phyloP scores from a whole-genome alignment of 2,329 filamentous ascomycete genomes.

The Alternaria burnsii region DNA sequence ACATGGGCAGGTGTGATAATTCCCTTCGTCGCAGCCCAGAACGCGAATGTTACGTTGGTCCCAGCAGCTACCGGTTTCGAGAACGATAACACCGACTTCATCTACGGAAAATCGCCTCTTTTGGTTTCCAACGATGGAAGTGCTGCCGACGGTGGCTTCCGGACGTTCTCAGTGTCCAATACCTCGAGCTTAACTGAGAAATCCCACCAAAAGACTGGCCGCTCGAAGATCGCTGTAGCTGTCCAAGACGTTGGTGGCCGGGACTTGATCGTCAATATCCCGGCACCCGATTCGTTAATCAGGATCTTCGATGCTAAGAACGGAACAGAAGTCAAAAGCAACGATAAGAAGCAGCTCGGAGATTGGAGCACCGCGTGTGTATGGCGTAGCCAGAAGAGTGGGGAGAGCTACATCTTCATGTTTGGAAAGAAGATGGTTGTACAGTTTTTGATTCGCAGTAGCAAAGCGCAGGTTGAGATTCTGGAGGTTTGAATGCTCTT shows the following conservation, averaged over 20 bases:
- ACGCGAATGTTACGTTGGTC: slow-evolving; percentile 30
- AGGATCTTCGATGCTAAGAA: slow-evolving; percentile 34
- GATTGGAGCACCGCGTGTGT: slow-evolving; percentile 42
- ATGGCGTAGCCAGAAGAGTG: slow-evolving; percentile 39
- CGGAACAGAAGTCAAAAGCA: slow-evolving; percentile 23
- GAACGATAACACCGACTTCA: slow-evolving; percentile 39
- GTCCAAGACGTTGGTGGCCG: slow-evolving; percentile 34
- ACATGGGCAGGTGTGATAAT: slow-evolving; percentile 17
- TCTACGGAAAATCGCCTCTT: slow-evolving; percentile 31
- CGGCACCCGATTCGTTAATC: slow-evolving; percentile 40
- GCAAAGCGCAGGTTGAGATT: slow-evolving; percentile 27
- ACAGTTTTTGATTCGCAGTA: slow-evolving; percentile 32
- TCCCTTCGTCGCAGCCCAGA: slow-evolving; percentile 18
- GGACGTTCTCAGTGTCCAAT: slow-evolving; percentile 24
- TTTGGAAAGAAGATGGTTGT: slow-evolving; percentile 44
- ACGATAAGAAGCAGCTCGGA: slow-evolving; percentile 37
- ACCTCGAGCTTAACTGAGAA: slow-evolving; percentile 18
- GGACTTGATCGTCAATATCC: slow-evolving; percentile 39
- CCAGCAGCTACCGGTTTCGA: slow-evolving; percentile 37
- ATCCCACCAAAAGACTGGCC: slow-evolving; percentile 34
- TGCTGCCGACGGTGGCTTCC: slow-evolving; percentile 41
- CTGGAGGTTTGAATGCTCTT: slow-evolving; percentile 25
- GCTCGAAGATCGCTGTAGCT: slow-evolving; percentile 39
- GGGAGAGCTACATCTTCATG: slow-evolving; percentile 38
- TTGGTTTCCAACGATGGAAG: slow-evolving; percentile 41